Percentiles rank a stretch among this genome's conserved stretches.
Evolutionary conservation across 129 eudicot species (phyloP).

Genomic region (Glebionis coronaria): DNA sequence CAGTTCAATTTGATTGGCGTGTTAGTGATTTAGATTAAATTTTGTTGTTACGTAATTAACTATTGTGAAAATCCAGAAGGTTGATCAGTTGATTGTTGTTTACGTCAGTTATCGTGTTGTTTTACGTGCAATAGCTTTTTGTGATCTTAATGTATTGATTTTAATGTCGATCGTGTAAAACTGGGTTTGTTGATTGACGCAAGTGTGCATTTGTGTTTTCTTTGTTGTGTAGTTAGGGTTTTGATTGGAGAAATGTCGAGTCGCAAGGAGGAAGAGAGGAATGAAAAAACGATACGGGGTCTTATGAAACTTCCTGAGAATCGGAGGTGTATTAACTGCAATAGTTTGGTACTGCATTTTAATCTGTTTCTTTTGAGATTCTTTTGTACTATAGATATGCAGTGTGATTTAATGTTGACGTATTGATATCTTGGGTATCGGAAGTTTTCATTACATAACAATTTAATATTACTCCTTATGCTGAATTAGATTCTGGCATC

Average conservation of each 20-base stretch:
- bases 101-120: no score
- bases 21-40: no score
- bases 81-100: no score
- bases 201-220: conserved; percentile 1
- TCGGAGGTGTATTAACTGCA: conserved; percentile 89
- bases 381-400: conserved; percentile 11
- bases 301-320: conserved; percentile 74
- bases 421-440: no score
- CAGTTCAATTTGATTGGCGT: no score
- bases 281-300: conserved; percentile 59
- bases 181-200: conserved; percentile 1
- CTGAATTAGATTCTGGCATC: neutral
- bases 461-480: no score
- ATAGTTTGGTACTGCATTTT: conserved; percentile 54
- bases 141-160: no score
- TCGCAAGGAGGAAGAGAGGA: conserved; percentile 68
- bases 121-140: no score
- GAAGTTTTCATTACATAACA: no score
- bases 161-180: conserved; percentile 1
- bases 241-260: conserved; percentile 45
- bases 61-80: no score
- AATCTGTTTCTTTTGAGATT: conserved; percentile 17
- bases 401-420: conserved; percentile 5
- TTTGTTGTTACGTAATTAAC: no score
- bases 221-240: conserved; percentile 31